These are phyloP conservation scores for Helichrysum umbraculigerum DNA, from an alignment of 129 eudicot species.

Conservation along the genomic window DNA sequence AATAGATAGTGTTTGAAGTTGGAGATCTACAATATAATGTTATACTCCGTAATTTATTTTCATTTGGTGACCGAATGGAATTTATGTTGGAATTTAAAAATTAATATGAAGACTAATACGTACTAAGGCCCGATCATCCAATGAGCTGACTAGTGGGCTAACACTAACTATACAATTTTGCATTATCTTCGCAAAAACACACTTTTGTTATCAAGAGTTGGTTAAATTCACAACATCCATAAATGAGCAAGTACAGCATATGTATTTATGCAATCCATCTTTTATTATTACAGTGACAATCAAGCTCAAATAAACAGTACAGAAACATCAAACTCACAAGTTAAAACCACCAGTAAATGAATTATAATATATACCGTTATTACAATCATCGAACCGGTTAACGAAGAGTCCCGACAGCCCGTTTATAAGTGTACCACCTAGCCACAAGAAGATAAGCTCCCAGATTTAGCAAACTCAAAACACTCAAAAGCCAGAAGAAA, in stretches of 20 bases:
- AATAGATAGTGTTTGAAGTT: too few relatives aligned
- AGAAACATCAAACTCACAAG: neutral
- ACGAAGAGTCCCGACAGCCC: conserved; percentile 41
- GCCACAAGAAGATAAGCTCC: conserved; percentile 45
- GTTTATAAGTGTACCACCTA: conserved; percentile 47
- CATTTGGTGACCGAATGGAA: too few relatives aligned
- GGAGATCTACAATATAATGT: too few relatives aligned
- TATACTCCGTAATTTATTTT: too few relatives aligned
- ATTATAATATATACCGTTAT: neutral
- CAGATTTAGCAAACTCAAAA: conserved; percentile 47
- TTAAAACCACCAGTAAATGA: neutral
- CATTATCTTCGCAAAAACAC: too few relatives aligned
- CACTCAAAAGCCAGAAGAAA: conserved; percentile 64
- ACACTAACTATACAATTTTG: neutral
- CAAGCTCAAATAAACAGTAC: neutral
- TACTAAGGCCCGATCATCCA: neutral
- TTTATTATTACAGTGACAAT: neutral
- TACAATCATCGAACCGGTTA: neutral
- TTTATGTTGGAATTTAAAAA: too few relatives aligned
- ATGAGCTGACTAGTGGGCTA: neutral
- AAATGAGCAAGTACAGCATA: neutral
- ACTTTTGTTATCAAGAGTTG: neutral
- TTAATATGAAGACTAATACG: too few relatives aligned
- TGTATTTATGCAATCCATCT: neutral
- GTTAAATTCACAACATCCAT: too few relatives aligned